Percentiles rank a stretch among this genome's conserved stretches.
Conservation (phyloP, 2,329 filamentous ascomycete genomes). For the Colletotrichum zoysiae region DNA sequence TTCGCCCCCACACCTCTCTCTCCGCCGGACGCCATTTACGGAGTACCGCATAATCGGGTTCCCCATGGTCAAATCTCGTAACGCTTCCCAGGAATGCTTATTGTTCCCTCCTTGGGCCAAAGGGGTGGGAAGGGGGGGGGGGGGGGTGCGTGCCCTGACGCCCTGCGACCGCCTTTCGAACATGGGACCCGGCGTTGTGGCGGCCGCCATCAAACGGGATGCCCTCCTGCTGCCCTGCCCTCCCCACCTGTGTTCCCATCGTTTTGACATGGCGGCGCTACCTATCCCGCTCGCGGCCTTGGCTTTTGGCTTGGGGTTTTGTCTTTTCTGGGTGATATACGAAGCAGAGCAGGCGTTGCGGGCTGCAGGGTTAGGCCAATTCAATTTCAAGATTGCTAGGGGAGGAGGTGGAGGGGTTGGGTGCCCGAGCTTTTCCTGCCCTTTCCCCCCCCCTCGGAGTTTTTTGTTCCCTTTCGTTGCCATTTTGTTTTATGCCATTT, state of each 20-base stretch:
- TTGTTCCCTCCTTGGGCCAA: slow-evolving; percentile 24
- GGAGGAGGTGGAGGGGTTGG: not conserved
- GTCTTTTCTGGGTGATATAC: not conserved
- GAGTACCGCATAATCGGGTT: slow-evolving; percentile 20
- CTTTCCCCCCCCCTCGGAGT: not conserved
- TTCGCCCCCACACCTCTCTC: not conserved
- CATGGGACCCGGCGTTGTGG: slow-evolving; percentile 18
- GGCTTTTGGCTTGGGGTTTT: not conserved
- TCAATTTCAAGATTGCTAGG: slow-evolving; percentile 6
- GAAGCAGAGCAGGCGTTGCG: not conserved
- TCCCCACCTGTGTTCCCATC: not conserved
- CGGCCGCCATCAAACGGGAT: slow-evolving; percentile 14
- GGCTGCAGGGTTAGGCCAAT: slow-evolving; percentile 3
- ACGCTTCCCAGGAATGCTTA: slow-evolving; percentile 36
- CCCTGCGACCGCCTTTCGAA: slow-evolving; percentile 11
- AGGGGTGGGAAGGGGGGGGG: not conserved
- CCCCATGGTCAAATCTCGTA: slow-evolving; percentile 31
- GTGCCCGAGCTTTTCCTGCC: not conserved
- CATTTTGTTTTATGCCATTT: not conserved
- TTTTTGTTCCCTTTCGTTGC: not conserved
- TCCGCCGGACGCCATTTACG: not conserved
- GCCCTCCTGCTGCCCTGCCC: not conserved
- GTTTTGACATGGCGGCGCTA: slow-evolving; percentile 1
- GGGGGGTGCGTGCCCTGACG: not conserved
- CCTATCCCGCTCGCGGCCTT: not conserved